A percentile compares a stretch with the other conserved stretches of the same genome.
phyloP scores from a whole-genome alignment of 441 rosid species.

The Kokia cookei region DNA sequence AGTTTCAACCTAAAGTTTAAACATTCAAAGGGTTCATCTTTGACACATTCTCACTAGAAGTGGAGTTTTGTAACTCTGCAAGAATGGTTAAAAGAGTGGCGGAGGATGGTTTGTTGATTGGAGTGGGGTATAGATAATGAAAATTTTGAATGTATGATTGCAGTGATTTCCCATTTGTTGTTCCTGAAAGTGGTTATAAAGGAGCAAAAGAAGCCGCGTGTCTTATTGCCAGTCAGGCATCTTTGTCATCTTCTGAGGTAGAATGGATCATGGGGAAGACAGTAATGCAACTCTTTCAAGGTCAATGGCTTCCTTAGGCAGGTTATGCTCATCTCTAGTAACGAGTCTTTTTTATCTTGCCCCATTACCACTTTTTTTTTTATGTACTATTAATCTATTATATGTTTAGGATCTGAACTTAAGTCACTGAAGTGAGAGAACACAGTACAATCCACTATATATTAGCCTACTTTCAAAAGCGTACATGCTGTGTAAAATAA shows the following conservation, averaged over 20 bases:
- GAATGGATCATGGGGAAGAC: constrained; percentile 79
- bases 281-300: constrained; percentile 52
- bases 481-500: background rate
- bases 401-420: background rate
- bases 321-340: background rate
- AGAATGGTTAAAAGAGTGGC: background rate
- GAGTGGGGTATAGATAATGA: background rate
- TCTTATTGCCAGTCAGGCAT: constrained; percentile 37
- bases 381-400: background rate
- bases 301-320: constrained; percentile 43
- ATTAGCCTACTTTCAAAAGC: background rate
- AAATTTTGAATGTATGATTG: background rate
- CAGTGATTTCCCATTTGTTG: constrained; percentile 89
- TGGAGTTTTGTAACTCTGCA: background rate
- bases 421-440: background rate
- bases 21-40: background rate
- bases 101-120: background rate
- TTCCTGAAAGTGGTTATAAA: constrained; percentile 74
- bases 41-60: background rate
- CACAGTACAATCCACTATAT: background rate
- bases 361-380: background rate
- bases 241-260: constrained; percentile 50
- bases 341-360: background rate
- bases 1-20: background rate
- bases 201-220: constrained; percentile 65